A percentile compares a stretch with the other conserved stretches of the same genome.
Conservation (phyloP, 2,329 filamentous ascomycete species). For the Colletotrichum paranaense region DNA sequence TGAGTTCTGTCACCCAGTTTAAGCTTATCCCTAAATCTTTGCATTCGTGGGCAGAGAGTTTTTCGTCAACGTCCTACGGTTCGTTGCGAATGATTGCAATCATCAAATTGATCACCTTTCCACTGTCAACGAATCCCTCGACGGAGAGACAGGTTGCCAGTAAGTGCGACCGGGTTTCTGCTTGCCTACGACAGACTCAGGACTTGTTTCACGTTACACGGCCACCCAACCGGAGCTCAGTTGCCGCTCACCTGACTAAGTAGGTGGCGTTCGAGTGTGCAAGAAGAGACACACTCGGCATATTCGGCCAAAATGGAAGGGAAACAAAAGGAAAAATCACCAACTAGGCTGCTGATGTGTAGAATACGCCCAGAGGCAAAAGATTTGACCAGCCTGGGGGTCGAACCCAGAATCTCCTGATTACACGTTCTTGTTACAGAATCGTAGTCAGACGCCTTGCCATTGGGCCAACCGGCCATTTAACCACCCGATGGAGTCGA, state of each 20-base stretch:
- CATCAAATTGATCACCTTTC: background rate
- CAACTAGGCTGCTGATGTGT: too few species aligned
- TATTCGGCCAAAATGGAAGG: background rate
- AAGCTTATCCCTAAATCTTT: slow-evolving; percentile 17
- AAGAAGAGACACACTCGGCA: background rate
- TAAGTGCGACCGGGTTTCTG: background rate
- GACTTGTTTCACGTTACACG: background rate
- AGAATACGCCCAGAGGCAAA: background rate
- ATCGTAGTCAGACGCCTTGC: slow-evolving; percentile 57
- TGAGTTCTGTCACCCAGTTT: slow-evolving; percentile 31
- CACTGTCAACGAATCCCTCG: background rate
- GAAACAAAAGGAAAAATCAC: background rate
- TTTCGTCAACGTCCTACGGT: background rate
- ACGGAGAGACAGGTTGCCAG: background rate
- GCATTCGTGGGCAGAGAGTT: background rate
- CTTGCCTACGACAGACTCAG: background rate
- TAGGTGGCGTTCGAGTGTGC: background rate
- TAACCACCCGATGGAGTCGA: background rate
- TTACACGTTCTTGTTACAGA: background rate
- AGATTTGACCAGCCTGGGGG: slow-evolving; percentile 34
- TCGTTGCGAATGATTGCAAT: background rate
- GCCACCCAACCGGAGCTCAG: background rate
- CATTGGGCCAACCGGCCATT: slow-evolving; percentile 47
- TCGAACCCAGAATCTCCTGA: slow-evolving; percentile 37
- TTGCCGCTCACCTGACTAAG: background rate